These are phyloP conservation scores for Thecaphora thlaspeos DNA, from an alignment of 1,284 basidiomycete species.

Conservation along the genomic window DNA sequence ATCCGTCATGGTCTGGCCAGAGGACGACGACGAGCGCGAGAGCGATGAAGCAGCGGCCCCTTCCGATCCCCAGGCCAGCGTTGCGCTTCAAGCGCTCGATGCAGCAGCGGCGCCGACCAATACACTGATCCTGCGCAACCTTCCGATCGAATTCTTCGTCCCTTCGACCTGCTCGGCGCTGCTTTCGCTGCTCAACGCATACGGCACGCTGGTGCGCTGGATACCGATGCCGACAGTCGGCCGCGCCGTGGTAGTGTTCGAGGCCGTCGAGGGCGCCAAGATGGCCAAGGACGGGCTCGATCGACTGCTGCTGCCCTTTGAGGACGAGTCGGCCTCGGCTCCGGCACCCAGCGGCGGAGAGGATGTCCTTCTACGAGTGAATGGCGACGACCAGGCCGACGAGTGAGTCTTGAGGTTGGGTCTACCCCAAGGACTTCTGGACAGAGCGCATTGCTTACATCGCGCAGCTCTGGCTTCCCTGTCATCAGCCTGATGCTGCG, in stretches of 20 bases:
- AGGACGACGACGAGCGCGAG: slow-evolving; percentile 13
- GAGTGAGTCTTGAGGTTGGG: slow-evolving; percentile 1
- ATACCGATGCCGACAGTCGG: slow-evolving; percentile 45
- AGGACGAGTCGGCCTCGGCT: slow-evolving; percentile 28
- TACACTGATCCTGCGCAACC: slow-evolving; percentile 46
- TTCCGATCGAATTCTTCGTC: slow-evolving; percentile 50
- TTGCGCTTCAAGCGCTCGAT: background rate
- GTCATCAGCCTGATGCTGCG: slow-evolving; percentile 13
- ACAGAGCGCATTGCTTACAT: no score
- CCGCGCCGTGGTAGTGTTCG: slow-evolving; percentile 43
- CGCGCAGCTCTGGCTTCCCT: no score
- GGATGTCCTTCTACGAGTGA: no score
- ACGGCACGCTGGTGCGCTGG: slow-evolving; percentile 49
- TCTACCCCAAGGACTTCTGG: no score
- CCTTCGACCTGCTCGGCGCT: slow-evolving; percentile 37
- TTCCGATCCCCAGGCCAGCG: no score
- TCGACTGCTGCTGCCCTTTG: slow-evolving; percentile 37
- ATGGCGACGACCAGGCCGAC: no score
- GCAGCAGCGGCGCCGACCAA: slow-evolving; percentile 22
- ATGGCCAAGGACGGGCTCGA: slow-evolving; percentile 46
- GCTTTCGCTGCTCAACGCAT: slow-evolving; percentile 45
- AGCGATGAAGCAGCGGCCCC: slow-evolving; percentile 5
- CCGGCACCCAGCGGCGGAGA: background rate
- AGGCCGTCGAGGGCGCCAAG: slow-evolving; percentile 28
- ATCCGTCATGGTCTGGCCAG: slow-evolving; percentile 34